These are phyloP conservation scores for Hygrocybe punicea DNA, from an alignment of 768 basidiomycete genomes.

Conservation along the genomic window DNA sequence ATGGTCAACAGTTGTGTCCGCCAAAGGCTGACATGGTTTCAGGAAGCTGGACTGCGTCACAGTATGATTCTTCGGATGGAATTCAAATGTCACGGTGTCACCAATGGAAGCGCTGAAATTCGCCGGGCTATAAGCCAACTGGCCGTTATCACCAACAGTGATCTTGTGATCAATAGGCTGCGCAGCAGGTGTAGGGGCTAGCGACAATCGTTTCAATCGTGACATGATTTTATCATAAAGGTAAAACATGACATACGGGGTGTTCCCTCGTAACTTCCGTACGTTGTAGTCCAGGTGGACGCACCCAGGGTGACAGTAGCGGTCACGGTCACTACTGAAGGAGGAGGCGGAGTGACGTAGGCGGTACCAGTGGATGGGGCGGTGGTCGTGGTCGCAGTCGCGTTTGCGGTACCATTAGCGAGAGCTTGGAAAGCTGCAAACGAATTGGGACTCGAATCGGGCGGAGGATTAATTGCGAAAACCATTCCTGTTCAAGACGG, in stretches of 20 bases:
- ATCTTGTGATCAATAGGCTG: slow-evolving; percentile 17
- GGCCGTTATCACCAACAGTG: slow-evolving; percentile 15
- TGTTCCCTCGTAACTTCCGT: slow-evolving; percentile 25
- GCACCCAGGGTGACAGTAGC: slow-evolving; percentile 30
- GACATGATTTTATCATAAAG: background rate
- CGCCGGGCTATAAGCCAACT: slow-evolving; percentile 14
- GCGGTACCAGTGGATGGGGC: background rate
- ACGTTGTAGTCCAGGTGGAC: slow-evolving; percentile 25
- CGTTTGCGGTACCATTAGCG: slow-evolving; percentile 21
- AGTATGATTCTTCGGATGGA: slow-evolving; percentile 30
- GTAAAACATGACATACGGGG: slow-evolving; percentile 10
- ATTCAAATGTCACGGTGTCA: slow-evolving; percentile 21
- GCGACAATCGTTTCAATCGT: background rate
- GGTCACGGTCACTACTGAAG: slow-evolving; percentile 29
- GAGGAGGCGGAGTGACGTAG: slow-evolving; percentile 21
- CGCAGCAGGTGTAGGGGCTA: slow-evolving; percentile 15
- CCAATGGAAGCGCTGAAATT: slow-evolving; percentile 21
- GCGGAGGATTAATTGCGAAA: slow-evolving; percentile 47
- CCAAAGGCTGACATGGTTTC: slow-evolving; percentile 23
- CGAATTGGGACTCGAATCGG: slow-evolving; percentile 18
- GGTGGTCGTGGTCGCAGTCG: background rate
- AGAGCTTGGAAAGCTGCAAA: slow-evolving; percentile 41
- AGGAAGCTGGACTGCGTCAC: slow-evolving; percentile 32
- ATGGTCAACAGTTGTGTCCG: slow-evolving; percentile 9
- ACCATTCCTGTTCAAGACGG: slow-evolving; percentile 40